phyloP scores from a whole-genome alignment of 257 asterid species.

The Datura wrightii region DNA sequence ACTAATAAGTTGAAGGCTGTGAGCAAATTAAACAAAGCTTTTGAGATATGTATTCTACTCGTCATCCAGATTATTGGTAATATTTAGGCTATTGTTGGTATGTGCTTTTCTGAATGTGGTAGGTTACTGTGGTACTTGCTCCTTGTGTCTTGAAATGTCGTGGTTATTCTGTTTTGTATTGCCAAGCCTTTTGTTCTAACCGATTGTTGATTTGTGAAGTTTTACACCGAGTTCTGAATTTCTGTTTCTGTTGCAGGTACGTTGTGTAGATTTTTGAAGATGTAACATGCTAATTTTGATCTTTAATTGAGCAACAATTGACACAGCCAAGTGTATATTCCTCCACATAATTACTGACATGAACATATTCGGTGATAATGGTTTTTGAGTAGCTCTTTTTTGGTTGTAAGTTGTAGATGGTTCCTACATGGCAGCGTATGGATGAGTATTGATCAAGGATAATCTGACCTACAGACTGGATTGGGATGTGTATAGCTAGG shows the following conservation, averaged over 20 bases:
- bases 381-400: neutral
- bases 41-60: slow-evolving; percentile 8
- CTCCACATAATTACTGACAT: slow-evolving; percentile 21
- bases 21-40: neutral
- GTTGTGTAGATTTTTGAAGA: slow-evolving; percentile 29
- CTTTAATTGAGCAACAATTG: slow-evolving; percentile 27
- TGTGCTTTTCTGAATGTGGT: neutral
- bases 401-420: slow-evolving; percentile 23
- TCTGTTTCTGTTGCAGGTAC: slow-evolving; percentile 28
- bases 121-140: neutral
- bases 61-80: neutral
- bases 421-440: slow-evolving; percentile 22
- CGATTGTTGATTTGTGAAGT: slow-evolving; percentile 6
- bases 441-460: neutral
- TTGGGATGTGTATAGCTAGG: slow-evolving; percentile 11
- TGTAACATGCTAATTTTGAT: slow-evolving; percentile 5
- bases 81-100: slow-evolving; percentile 11
- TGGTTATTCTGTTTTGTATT: neutral
- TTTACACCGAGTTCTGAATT: neutral
- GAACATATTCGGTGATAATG: slow-evolving; percentile 25
- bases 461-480: slow-evolving; percentile 13
- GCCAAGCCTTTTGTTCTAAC: slow-evolving; percentile 6
- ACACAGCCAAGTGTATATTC: slow-evolving; percentile 23
- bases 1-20: neutral
- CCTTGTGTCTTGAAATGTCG: neutral